Base-by-base conservation (phyloP, 2,329 filamentous ascomycete genomes). In the Lasiodiplodia sp. region DNA sequence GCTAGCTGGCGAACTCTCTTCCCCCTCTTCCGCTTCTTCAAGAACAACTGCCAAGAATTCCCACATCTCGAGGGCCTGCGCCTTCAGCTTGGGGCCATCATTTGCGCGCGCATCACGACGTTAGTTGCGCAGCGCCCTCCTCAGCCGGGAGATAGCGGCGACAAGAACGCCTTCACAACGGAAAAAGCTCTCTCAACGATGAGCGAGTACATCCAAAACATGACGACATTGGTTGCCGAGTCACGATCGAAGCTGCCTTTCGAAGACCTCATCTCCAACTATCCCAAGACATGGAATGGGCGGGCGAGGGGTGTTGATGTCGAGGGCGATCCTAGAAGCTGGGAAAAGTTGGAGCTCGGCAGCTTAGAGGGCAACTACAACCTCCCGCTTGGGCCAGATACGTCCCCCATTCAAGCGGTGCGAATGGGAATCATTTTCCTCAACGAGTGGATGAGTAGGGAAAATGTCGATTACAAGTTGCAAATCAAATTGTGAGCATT, bases 371-470 rank as follows among this genome's bases (percentile, higher is more conserved):
- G 78, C 0, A 74, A 75, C 0, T 84, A 81, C 68, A 79, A 77
- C 49, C 72, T 85, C 3, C 82, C 82, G 0, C 70, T 84, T 0
- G 74, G 74, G 1, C 72, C 73, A 12, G 78, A 81, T 34, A 83
- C 81, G 0, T 79, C 77, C 5, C 80, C 83, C 0, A 72, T 83
- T n/a, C 77, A 81, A 63, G 82, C 82, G 1, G 82, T 83, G 2
- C 73, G 83, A 0, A 82, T 83, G 47, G 83, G 81, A 0, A 71
- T 81, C 23, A 73, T 75, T 58, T 79, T 84, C 62, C 70, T 84
- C 21, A 70, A 71, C 25, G 83, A 85, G 72, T 84, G 82, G 76
- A 78, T 81, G 18, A 56, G 23, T 14, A 66, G 40, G 31, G 68
- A 69, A 34, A 47, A 56, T 31, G 62, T 66, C 31, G 66, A 68